A percentile compares a stretch with the other conserved stretches of the same genome.
Evolutionary conservation across 2,329 filamentous ascomycete genomes (phyloP).

Genomic region (Nemania bipapillata): DNA sequence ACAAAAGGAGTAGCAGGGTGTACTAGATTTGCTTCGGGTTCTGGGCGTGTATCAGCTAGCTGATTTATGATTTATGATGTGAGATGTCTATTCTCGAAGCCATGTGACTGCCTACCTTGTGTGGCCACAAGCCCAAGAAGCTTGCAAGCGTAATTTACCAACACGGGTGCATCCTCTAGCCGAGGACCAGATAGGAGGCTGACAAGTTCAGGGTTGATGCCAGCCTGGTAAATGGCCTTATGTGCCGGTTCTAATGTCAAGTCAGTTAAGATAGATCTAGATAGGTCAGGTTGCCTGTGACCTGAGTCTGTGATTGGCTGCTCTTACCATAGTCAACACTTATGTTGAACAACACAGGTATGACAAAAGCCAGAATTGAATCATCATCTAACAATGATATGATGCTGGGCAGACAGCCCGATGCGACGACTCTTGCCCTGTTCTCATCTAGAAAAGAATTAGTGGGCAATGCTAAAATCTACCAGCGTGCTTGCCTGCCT

Average conservation of each 20-base stretch:
- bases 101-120: constrained; percentile 55
- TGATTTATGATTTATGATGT: constrained; percentile 1
- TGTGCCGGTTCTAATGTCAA: constrained; percentile 65
- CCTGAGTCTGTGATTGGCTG: neutral
- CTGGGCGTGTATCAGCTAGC: constrained; percentile 47
- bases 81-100: neutral
- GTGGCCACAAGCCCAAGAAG: constrained; percentile 64
- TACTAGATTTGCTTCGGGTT: constrained; percentile 59
- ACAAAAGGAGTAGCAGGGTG: constrained; percentile 59
- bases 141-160: constrained; percentile 66
- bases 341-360: constrained; percentile 71
- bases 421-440: constrained; percentile 64
- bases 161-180: constrained; percentile 55
- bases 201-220: constrained; percentile 62
- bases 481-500: neutral
- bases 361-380: constrained; percentile 61
- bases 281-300: too few relatives aligned
- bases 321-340: constrained; percentile 70
- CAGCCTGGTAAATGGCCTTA: constrained; percentile 63
- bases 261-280: constrained; percentile 37
- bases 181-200: constrained; percentile 61
- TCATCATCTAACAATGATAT: constrained; percentile 62
- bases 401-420: constrained; percentile 60
- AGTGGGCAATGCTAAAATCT: constrained; percentile 2
- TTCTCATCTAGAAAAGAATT: constrained; percentile 64